Evolutionary conservation across 345 rosid species (phyloP).

Genomic region (Syzygium oleosum): DNA sequence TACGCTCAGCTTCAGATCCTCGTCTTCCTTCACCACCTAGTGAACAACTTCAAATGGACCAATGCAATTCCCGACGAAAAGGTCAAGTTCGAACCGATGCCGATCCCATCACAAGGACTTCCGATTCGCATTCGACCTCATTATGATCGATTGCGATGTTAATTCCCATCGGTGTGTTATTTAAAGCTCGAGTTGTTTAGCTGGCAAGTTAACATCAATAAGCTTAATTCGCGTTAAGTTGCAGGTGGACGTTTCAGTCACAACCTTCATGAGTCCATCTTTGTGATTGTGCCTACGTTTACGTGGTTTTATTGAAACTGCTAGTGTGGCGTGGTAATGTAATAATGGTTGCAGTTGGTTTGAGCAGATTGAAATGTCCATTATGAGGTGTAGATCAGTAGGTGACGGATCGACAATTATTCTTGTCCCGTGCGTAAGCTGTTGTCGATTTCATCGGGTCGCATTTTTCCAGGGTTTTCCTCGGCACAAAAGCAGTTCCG

Average conservation of each 20-base stretch:
- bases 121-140: slow-evolving; percentile 5
- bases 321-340: too few species aligned
- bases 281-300: too few species aligned
- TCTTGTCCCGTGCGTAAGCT: too few species aligned
- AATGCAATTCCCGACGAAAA: slow-evolving; percentile 1
- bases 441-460: neutral
- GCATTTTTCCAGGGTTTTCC: neutral
- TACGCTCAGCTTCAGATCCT: slow-evolving; percentile 7
- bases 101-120: slow-evolving; percentile 7
- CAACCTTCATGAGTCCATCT: too few species aligned
- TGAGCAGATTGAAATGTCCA: neutral
- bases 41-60: slow-evolving; percentile 15
- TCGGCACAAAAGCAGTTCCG: too few species aligned
- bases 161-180: neutral
- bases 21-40: slow-evolving; percentile 12
- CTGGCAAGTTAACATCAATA: neutral
- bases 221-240: neutral
- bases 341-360: neutral
- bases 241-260: too few species aligned
- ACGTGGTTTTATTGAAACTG: too few species aligned
- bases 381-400: neutral
- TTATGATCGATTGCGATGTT: neutral
- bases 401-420: neutral
- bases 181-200: neutral
- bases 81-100: slow-evolving; percentile 4